Evolutionary conservation across 2,329 filamentous ascomycete species (phyloP).

Genomic region (Phialophora verrucosa): DNA sequence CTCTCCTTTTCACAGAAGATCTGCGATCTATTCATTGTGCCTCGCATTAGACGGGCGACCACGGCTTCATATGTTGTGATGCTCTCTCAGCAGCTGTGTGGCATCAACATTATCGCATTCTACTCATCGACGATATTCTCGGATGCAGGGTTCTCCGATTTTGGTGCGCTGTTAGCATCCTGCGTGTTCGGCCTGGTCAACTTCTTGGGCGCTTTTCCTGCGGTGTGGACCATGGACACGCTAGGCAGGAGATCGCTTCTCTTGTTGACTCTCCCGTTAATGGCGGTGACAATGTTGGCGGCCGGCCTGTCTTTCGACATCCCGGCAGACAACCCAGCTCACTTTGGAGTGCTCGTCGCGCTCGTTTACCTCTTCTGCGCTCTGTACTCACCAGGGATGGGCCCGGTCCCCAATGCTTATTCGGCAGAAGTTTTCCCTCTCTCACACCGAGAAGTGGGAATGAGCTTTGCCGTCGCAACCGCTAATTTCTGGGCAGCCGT

Average conservation of each 20-base stretch:
- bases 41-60: conserved; percentile 43
- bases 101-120: conserved; percentile 73
- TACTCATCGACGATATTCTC: conserved; percentile 69
- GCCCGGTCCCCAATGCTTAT: conserved; percentile 58
- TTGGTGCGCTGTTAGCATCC: conserved; percentile 59
- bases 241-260: conserved; percentile 64
- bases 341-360: conserved; percentile 38
- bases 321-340: conserved; percentile 38
- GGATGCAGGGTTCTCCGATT: conserved; percentile 54
- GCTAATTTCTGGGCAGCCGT: conserved; percentile 50
- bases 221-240: conserved; percentile 65
- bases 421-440: conserved; percentile 62
- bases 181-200: conserved; percentile 69
- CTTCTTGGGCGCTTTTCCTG: conserved; percentile 68
- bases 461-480: conserved; percentile 50
- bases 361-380: conserved; percentile 41
- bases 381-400: conserved; percentile 56
- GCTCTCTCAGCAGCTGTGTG: conserved; percentile 46
- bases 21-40: conserved; percentile 43
- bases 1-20: conserved; percentile 42
- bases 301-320: conserved; percentile 51
- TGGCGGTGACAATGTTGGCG: conserved; percentile 53
- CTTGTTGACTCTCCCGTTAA: conserved; percentile 63
- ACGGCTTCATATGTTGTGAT: conserved; percentile 43
- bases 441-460: conserved; percentile 58